These are phyloP conservation scores for Aphanocladium album DNA, from an alignment of 2,329 filamentous ascomycete species.

Conservation along the genomic window DNA sequence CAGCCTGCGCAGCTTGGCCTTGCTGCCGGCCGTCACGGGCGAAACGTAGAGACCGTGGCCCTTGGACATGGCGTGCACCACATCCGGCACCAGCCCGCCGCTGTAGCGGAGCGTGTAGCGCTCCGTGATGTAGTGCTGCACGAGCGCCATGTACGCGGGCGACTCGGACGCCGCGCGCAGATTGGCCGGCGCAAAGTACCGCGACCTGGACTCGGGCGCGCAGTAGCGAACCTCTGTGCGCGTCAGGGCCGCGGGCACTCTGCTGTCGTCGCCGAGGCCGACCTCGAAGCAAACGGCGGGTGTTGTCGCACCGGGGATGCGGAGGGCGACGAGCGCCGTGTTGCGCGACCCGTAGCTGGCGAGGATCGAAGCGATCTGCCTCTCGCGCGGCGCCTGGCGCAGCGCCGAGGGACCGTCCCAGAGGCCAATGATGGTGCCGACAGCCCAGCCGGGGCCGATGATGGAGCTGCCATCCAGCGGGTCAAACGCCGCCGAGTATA, in stretches of 20 bases:
- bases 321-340: slow-evolving; percentile 50
- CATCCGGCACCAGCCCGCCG: slow-evolving; percentile 57
- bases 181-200: slow-evolving; percentile 60
- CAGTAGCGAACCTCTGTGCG: slow-evolving; percentile 37
- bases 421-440: slow-evolving; percentile 55
- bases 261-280: slow-evolving; percentile 29
- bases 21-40: slow-evolving; percentile 46
- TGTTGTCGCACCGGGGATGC: slow-evolving; percentile 33
- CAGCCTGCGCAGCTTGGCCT: slow-evolving; percentile 53
- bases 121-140: slow-evolving; percentile 44
- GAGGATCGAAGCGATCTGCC: slow-evolving; percentile 45
- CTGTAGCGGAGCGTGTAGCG: slow-evolving; percentile 57
- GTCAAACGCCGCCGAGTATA: slow-evolving; percentile 58
- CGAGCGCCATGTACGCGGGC: slow-evolving; percentile 41
- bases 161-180: slow-evolving; percentile 51
- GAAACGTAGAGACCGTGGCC: slow-evolving; percentile 58
- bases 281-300: slow-evolving; percentile 46
- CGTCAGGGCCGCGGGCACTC: slow-evolving; percentile 33
- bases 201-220: slow-evolving; percentile 35
- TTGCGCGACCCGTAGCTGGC: slow-evolving; percentile 52
- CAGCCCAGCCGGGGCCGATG: slow-evolving; percentile 53
- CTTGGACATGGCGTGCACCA: slow-evolving; percentile 55
- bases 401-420: slow-evolving; percentile 49
- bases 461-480: slow-evolving; percentile 60
- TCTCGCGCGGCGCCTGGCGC: slow-evolving; percentile 29